These are phyloP conservation scores for Pseudogymnoascus sp. DNA, from an alignment of 2,329 filamentous ascomycete genomes.

Conservation along the genomic window DNA sequence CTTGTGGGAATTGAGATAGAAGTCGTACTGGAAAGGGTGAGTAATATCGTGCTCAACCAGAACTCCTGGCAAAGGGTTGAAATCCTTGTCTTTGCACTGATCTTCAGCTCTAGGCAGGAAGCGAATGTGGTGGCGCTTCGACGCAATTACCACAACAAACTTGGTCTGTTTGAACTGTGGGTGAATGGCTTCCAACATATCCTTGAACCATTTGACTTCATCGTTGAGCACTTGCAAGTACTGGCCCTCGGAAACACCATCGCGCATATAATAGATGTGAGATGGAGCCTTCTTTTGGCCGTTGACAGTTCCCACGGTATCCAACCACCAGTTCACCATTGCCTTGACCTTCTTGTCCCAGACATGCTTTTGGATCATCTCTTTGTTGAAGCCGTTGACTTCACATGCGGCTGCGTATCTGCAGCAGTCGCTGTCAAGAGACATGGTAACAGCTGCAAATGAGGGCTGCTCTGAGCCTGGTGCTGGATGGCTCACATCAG, in stretches of 20 bases:
- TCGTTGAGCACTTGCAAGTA: conserved; percentile 69
- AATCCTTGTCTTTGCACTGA: conserved; percentile 58
- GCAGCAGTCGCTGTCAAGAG: conserved; percentile 61
- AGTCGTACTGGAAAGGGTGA: conserved; percentile 84
- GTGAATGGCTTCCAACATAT: conserved; percentile 49
- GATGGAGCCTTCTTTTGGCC: conserved; percentile 47
- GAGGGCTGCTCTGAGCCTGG: conserved; percentile 62
- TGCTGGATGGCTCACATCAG: conserved; percentile 80
- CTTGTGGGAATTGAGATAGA: conserved; percentile 62
- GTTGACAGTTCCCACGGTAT: conserved; percentile 35
- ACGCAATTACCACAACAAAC: conserved; percentile 80
- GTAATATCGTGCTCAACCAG: conserved; percentile 86
- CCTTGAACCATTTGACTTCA: conserved; percentile 50
- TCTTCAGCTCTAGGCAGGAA: conserved; percentile 60
- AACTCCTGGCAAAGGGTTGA: conserved; percentile 78
- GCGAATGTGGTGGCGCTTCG: conserved; percentile 89
- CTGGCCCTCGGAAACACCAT: conserved; percentile 84
- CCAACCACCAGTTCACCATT: conserved; percentile 62
- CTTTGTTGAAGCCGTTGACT: conserved; percentile 73
- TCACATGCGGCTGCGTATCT: conserved; percentile 73
- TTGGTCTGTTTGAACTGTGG: conserved; percentile 34
- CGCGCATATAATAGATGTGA: conserved; percentile 87
- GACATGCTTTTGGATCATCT: conserved; percentile 53
- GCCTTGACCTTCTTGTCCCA: conserved; percentile 51
- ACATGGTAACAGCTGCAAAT: conserved; percentile 81